These are phyloP conservation scores for Cucurbita maxima DNA, from an alignment of 306 rosid species.

Conservation along the genomic window DNA sequence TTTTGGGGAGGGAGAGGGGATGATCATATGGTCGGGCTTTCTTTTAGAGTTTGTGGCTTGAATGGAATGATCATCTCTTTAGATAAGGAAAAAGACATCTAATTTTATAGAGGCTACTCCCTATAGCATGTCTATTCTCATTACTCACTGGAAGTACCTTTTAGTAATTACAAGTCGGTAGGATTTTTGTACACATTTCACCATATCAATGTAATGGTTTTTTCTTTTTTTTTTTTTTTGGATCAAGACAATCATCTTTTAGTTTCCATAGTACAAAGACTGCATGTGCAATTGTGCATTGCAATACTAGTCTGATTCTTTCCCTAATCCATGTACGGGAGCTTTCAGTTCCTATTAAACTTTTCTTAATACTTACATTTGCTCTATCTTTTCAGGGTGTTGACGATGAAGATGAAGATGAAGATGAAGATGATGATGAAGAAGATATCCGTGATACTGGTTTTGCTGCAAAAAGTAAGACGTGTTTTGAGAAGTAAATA, in stretches of 20 bases:
- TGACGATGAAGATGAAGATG: slow-evolving; percentile 16
- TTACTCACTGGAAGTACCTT: not conserved
- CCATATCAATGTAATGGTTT: too few species aligned
- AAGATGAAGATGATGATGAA: not conserved
- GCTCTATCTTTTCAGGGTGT: slow-evolving; percentile 25
- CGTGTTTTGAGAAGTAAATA: not conserved
- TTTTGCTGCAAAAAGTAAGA: slow-evolving; percentile 44
- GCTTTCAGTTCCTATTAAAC: not conserved
- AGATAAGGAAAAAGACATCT: too few species aligned
- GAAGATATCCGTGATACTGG: slow-evolving; percentile 20
- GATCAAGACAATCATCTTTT: not conserved
- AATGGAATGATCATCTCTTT: too few species aligned
- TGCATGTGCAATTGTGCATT: not conserved
- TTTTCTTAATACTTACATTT: not conserved
- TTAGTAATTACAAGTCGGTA: too few species aligned
- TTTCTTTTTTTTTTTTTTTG: too few species aligned
- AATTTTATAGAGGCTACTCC: too few species aligned
- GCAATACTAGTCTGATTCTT: not conserved
- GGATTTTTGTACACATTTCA: not conserved
- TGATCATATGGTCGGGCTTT: not conserved
- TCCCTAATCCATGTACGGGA: not conserved
- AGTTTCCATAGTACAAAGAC: not conserved
- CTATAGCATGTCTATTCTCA: not conserved
- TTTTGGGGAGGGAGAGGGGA: not conserved
- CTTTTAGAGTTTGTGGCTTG: too few species aligned